phyloP scores from a whole-genome alignment of 371 early-diverging fungal genomes.

The Mortierella sp. region DNA sequence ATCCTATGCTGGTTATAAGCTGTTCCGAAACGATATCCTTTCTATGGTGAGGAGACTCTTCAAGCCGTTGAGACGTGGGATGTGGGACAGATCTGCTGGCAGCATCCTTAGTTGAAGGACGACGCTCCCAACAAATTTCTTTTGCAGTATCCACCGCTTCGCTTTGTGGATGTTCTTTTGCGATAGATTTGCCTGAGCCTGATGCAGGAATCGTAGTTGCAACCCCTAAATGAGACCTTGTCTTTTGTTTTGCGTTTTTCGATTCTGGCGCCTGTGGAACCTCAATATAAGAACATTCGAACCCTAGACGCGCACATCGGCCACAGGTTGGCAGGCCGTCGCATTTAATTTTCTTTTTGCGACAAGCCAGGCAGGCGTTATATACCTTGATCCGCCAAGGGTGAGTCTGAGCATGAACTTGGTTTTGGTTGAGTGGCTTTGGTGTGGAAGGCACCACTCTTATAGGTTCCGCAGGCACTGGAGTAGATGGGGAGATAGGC shows the following conservation, averaged over 20 bases:
- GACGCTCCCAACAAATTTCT: slow-evolving; percentile 33
- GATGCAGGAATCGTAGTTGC: neutral
- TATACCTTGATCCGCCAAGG: slow-evolving; percentile 57
- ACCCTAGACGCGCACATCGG: slow-evolving; percentile 69
- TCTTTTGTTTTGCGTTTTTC: slow-evolving; percentile 22
- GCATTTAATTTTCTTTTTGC: slow-evolving; percentile 76
- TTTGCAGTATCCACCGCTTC: slow-evolving; percentile 20
- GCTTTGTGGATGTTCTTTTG: neutral
- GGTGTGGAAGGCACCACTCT: slow-evolving; percentile 8
- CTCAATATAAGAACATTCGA: slow-evolving; percentile 59
- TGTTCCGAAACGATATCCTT: slow-evolving; percentile 8
- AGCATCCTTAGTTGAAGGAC: slow-evolving; percentile 59
- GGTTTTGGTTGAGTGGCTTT: slow-evolving; percentile 41
- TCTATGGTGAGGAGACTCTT: slow-evolving; percentile 45
- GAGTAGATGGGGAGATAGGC: neutral
- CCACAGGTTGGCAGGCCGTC: slow-evolving; percentile 74
- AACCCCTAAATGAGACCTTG: neutral
- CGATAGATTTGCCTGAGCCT: neutral
- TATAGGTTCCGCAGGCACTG: slow-evolving; percentile 4
- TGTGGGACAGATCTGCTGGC: slow-evolving; percentile 68
- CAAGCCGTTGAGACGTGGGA: slow-evolving; percentile 63
- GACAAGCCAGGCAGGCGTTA: slow-evolving; percentile 60
- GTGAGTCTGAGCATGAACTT: slow-evolving; percentile 51
- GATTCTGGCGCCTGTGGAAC: slow-evolving; percentile 33
- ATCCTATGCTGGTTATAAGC: neutral